Percentiles rank a stretch among this genome's conserved stretches.
phyloP scores from a whole-genome alignment of 345 rosid genomes.

The Eucalyptus pauciflora region DNA sequence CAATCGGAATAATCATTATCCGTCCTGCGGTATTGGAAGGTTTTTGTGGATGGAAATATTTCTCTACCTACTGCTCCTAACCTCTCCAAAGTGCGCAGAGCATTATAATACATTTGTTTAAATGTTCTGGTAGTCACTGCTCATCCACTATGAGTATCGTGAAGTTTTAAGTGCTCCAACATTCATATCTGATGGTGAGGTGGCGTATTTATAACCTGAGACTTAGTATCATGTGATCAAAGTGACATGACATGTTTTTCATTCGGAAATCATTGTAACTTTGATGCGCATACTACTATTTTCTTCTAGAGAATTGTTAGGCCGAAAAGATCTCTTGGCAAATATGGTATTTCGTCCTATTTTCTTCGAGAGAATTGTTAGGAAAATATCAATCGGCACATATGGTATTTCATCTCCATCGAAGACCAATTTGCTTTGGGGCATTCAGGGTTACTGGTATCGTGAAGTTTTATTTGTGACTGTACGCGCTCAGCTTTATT shows the following conservation, averaged over 20 bases:
- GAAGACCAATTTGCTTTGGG: not conserved
- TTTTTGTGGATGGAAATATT: not conserved
- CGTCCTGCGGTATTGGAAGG: not conserved
- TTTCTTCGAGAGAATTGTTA: not conserved
- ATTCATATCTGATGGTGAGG: not conserved
- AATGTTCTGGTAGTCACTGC: not conserved
- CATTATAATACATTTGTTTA: not conserved
- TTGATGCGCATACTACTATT: not conserved
- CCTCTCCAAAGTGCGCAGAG: not conserved
- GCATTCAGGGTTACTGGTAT: not conserved
- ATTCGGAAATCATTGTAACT: not conserved
- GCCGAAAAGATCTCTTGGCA: not conserved
- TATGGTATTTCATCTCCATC: not conserved
- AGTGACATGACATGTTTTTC: not conserved
- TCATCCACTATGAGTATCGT: not conserved
- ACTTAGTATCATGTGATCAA: not conserved
- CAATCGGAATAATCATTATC: not conserved
- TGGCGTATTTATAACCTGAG: not conserved
- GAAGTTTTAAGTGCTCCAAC: not conserved
- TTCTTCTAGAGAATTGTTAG: not conserved
- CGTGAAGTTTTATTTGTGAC: not conserved
- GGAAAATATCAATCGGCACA: not conserved
- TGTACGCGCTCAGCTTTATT: not conserved
- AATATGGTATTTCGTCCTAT: not conserved
- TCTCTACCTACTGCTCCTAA: not conserved